These are phyloP conservation scores for Avena eriantha DNA, from an alignment of 176 grass and related monocot genomes.

Conservation along the genomic window DNA sequence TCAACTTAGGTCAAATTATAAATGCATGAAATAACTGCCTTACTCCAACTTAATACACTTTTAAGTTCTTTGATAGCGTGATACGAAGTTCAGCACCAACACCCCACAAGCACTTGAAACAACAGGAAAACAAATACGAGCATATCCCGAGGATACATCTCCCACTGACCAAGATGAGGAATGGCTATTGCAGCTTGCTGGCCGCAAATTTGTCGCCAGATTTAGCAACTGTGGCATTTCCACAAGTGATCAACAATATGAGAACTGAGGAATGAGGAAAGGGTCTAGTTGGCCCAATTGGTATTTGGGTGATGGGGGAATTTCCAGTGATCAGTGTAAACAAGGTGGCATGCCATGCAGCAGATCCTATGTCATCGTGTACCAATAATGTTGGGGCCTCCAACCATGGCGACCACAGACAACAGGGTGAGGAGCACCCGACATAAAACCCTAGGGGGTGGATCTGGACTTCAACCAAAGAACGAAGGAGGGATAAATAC, in stretches of 20 bases:
- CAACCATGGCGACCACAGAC: background rate
- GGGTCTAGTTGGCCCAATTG: constrained; percentile 5
- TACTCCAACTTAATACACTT: constrained; percentile 29
- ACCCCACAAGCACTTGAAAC: background rate
- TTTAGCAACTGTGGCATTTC: constrained; percentile 6
- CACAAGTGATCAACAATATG: constrained; percentile 9
- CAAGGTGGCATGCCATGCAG: constrained; percentile 7
- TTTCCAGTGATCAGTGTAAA: background rate
- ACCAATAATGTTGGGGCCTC: background rate
- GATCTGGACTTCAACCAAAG: background rate
- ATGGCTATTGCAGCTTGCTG: constrained; percentile 1
- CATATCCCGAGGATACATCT: background rate
- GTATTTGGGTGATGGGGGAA: background rate
- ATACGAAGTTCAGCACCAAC: background rate
- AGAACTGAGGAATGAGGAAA: background rate
- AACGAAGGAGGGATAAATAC: background rate
- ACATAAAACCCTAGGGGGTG: background rate
- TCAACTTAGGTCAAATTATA: constrained; percentile 24
- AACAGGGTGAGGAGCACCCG: background rate
- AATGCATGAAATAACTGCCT: constrained; percentile 23
- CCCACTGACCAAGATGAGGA: background rate
- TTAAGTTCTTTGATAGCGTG: background rate
- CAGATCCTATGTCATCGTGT: background rate
- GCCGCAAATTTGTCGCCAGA: background rate
- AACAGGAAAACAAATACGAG: background rate